Conservation (phyloP, 2,329 filamentous ascomycete species). For the Chrysoporthe cubensis region DNA sequence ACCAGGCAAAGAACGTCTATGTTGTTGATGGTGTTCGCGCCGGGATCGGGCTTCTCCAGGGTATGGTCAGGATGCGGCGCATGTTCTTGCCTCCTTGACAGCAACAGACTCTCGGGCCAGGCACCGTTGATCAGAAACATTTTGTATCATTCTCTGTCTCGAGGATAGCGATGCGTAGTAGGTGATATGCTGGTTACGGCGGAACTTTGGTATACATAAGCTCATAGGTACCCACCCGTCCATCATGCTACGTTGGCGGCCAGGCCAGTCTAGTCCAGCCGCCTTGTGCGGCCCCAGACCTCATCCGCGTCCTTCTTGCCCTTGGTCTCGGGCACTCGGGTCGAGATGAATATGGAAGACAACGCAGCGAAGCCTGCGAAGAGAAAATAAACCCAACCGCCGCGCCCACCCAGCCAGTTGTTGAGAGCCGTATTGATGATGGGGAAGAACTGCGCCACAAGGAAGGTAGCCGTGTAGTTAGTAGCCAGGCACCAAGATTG, state of each 20-base stretch:
- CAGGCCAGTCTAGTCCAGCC: slow-evolving; percentile 48
- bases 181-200: not conserved
- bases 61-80: slow-evolving; percentile 50
- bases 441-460: slow-evolving; percentile 95
- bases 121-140: not conserved
- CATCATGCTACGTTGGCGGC: not conserved
- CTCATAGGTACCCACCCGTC: not conserved
- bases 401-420: slow-evolving; percentile 64
- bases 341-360: slow-evolving; percentile 72
- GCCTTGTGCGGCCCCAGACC: slow-evolving; percentile 78
- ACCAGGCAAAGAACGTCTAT: slow-evolving; percentile 58
- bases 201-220: not conserved
- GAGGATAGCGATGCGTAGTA: not conserved
- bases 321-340: slow-evolving; percentile 83
- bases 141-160: not conserved
- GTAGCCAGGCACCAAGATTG: slow-evolving; percentile 87
- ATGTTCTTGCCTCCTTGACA: slow-evolving; percentile 37
- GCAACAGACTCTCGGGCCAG: not conserved
- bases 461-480: slow-evolving; percentile 88
- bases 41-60: slow-evolving; percentile 65
- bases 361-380: slow-evolving; percentile 76
- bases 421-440: slow-evolving; percentile 78
- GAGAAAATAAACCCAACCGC: slow-evolving; percentile 83
- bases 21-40: slow-evolving; percentile 82
- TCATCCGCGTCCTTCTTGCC: slow-evolving; percentile 84